Conservation (phyloP, 257 asterid genomes). For the Scutellaria minor region DNA sequence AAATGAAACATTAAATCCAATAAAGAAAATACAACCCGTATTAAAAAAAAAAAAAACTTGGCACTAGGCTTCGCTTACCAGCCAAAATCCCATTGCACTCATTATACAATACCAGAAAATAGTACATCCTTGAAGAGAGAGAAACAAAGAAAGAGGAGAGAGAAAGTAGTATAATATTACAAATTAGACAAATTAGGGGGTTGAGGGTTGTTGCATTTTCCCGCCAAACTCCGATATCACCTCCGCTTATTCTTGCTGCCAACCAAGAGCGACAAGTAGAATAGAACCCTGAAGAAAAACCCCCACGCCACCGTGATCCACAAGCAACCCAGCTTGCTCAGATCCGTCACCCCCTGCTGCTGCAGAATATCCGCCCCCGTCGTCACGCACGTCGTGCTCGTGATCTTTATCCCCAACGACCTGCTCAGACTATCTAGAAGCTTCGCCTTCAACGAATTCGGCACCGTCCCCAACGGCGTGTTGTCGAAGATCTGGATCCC, state of each 20-base stretch:
- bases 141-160: neutral
- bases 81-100: conserved; percentile 18
- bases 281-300: conserved; percentile 71
- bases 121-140: neutral
- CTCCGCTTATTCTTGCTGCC: conserved; percentile 84
- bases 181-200: neutral
- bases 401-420: conserved; percentile 60
- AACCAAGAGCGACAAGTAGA: conserved; percentile 65
- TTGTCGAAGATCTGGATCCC: conserved; percentile 77
- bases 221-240: conserved; percentile 30
- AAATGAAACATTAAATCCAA: neutral
- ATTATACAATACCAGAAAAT: neutral
- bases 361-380: conserved; percentile 76
- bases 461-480: conserved; percentile 61
- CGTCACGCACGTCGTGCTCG: conserved; percentile 67
- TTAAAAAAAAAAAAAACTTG: neutral
- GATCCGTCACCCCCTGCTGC: conserved; percentile 75
- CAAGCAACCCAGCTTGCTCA: conserved; percentile 66
- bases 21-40: conserved; percentile 12
- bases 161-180: neutral
- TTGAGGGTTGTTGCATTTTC: neutral
- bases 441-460: conserved; percentile 53
- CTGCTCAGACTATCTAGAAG: conserved; percentile 61
- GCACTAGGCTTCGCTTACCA: neutral
- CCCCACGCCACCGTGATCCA: conserved; percentile 86